These are phyloP conservation scores for Aspergillus sp. DNA, from an alignment of 2,329 filamentous ascomycete genomes.

Conservation along the genomic window DNA sequence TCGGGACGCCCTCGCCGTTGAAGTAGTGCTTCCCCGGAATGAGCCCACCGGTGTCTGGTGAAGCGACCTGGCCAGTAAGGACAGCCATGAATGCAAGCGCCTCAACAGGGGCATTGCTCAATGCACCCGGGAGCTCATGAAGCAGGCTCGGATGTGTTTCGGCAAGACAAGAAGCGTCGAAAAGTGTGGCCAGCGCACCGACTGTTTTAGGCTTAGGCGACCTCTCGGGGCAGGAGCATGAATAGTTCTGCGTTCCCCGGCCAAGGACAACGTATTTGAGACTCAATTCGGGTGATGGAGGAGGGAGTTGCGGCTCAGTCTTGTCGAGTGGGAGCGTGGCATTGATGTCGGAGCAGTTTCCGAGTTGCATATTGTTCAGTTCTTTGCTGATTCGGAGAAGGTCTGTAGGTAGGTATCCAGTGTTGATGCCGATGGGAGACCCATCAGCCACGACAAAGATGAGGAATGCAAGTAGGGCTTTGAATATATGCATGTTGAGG, in stretches of 20 bases:
- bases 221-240: slow-evolving; percentile 25
- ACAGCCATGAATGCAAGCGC: slow-evolving; percentile 19
- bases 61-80: slow-evolving; percentile 9
- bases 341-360: slow-evolving; percentile 14
- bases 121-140: slow-evolving; percentile 17
- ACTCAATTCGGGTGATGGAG: slow-evolving; percentile 16
- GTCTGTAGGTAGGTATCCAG: background rate
- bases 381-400: background rate
- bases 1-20: slow-evolving; percentile 13
- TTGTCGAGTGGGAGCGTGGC: slow-evolving; percentile 11
- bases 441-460: background rate
- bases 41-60: slow-evolving; percentile 9
- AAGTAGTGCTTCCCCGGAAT: slow-evolving; percentile 33
- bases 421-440: background rate
- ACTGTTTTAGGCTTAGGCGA: slow-evolving; percentile 25
- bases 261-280: slow-evolving; percentile 40
- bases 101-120: slow-evolving; percentile 14
- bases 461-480: background rate
- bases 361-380: slow-evolving; percentile 4
- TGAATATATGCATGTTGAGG: background rate
- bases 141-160: slow-evolving; percentile 16
- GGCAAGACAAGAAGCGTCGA: slow-evolving; percentile 34
- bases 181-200: slow-evolving; percentile 39
- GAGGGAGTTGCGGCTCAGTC: slow-evolving; percentile 17
- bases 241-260: slow-evolving; percentile 44